These are phyloP conservation scores for Starmerella scarabaei DNA, from an alignment of 805 yeast species.

Conservation along the genomic window DNA sequence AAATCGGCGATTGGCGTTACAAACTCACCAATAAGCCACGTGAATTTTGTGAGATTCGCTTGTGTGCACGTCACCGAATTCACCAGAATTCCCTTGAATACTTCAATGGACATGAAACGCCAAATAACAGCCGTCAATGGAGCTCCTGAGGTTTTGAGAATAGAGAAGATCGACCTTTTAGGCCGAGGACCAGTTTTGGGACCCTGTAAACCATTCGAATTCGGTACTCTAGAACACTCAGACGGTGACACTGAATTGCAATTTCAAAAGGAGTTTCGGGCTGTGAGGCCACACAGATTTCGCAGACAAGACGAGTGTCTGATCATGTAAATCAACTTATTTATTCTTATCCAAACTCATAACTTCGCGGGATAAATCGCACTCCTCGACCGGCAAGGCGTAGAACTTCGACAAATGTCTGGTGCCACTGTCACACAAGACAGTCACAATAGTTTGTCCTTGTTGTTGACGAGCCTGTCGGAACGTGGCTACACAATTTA, in stretches of 20 bases:
- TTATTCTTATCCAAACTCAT: neutral
- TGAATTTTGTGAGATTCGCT: neutral
- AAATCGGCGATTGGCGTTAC: constrained; percentile 7
- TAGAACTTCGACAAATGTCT: constrained; percentile 88
- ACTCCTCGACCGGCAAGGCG: constrained; percentile 30
- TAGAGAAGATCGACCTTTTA: constrained; percentile 1
- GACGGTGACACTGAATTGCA: neutral
- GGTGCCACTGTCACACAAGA: constrained; percentile 86
- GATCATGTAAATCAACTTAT: neutral
- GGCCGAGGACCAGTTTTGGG: constrained; percentile 8
- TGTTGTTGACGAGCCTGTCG: constrained; percentile 39
- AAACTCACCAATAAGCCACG: neutral
- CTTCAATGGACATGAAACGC: neutral
- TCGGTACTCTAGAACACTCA: neutral
- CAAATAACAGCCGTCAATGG: constrained; percentile 2
- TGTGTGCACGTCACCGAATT: constrained; percentile 1
- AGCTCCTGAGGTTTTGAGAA: neutral
- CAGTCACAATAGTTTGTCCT: constrained; percentile 63
- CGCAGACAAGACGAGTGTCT: neutral
- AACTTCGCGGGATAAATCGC: neutral
- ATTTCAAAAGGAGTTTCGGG: constrained; percentile 32
- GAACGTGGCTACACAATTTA: constrained; percentile 83
- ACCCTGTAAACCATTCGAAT: neutral
- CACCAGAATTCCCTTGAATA: neutral
- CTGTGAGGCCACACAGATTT: constrained; percentile 31